Conservation (phyloP, 192 early-diverging fungal species). For the Rhizophagus prolifer region DNA sequence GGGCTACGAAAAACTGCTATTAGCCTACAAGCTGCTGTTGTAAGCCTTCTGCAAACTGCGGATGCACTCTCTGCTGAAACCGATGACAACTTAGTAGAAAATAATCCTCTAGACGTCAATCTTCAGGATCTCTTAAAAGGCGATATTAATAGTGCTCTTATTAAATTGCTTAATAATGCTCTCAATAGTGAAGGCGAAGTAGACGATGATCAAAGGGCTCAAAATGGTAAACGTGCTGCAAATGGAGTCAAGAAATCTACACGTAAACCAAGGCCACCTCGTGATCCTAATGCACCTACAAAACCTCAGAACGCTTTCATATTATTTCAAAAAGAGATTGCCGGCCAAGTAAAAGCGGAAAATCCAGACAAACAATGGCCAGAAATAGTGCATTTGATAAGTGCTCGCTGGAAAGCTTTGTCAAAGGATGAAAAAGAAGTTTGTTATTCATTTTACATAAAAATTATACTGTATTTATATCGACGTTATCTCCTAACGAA, state of each 20-base stretch:
- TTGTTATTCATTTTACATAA: not conserved
- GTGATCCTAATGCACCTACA: not conserved
- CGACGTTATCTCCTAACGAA: too few species aligned
- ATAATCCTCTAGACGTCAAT: not conserved
- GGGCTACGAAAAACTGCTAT: not conserved
- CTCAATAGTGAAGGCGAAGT: not conserved
- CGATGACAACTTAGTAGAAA: not conserved
- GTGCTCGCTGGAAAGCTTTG: not conserved
- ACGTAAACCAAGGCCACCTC: not conserved
- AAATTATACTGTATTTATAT: too few species aligned
- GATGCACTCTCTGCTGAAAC: not conserved
- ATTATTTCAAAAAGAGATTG: not conserved
- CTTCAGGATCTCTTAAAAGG: not conserved
- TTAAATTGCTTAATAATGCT: not conserved
- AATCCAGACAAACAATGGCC: not conserved
- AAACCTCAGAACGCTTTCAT: not conserved
- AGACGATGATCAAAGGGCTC: not conserved
- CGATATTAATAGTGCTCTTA: not conserved
- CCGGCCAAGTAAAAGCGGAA: not conserved
- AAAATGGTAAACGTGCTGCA: not conserved
- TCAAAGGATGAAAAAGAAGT: not conserved
- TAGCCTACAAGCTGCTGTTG: not conserved
- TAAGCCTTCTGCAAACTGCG: not conserved
- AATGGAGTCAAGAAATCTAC: not conserved
- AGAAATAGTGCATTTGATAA: not conserved